A percentile compares a stretch with the other conserved stretches of the same genome.
Conservation (phyloP, 2,329 filamentous ascomycete genomes). For the Fusarium lateritium region DNA sequence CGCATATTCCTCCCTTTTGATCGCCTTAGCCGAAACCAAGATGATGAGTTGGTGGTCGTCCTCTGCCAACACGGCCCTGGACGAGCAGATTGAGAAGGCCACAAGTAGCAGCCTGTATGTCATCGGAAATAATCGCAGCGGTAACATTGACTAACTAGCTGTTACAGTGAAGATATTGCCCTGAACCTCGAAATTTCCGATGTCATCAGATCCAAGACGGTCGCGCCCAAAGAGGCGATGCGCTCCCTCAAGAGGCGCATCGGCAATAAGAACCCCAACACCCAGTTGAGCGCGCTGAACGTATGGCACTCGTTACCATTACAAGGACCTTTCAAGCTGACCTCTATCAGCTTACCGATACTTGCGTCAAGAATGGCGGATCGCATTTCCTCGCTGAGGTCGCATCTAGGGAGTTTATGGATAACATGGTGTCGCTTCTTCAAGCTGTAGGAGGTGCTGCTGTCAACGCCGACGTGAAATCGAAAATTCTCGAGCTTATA, state of each 20-base stretch:
- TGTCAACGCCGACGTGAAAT: conserved; percentile 87
- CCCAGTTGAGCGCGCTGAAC: conserved; percentile 94
- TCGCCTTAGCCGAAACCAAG: conserved; percentile 40
- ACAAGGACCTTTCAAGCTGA: conserved; percentile 29
- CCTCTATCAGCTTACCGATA: conserved; percentile 83
- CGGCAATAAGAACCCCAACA: conserved; percentile 97
- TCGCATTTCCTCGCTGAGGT: conserved; percentile 96
- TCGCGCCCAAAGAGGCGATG: conserved; percentile 98
- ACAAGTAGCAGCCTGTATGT: conserved; percentile 90
- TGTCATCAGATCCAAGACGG: conserved; percentile 95
- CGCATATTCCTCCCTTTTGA: conserved; percentile 1
- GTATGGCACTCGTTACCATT: conserved; percentile 61
- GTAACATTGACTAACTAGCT: conserved; percentile 23
- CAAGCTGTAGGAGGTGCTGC: conserved; percentile 82
- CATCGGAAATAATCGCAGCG: conserved; percentile 32
- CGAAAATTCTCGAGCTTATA: conserved; percentile 92
- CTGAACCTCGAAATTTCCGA: conserved; percentile 99
- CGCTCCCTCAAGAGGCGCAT: conserved; percentile 93
- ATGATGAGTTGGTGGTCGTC: conserved; percentile 98
- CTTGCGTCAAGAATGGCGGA: conserved; percentile 98
- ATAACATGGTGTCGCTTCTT: conserved; percentile 91
- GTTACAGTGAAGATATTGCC: conserved; percentile 88
- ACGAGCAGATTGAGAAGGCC: conserved; percentile 96
- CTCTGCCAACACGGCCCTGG: conserved; percentile 89
- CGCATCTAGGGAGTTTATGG: conserved; percentile 97